A percentile compares a stretch with the other conserved stretches of the same genome.
phyloP scores from a whole-genome alignment of 805 yeast species.

The Brettanomyces anomalus region DNA sequence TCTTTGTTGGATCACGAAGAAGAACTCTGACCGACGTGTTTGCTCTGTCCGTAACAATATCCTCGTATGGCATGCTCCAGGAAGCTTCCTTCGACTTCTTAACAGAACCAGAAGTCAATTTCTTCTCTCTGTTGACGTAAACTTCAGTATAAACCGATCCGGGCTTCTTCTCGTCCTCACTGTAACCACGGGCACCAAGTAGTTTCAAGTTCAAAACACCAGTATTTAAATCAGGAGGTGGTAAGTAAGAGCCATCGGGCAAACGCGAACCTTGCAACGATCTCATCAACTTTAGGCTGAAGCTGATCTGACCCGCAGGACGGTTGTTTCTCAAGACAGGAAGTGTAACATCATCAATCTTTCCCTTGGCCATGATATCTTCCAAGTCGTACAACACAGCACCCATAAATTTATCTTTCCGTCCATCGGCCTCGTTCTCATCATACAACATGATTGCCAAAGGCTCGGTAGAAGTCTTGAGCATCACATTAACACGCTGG shows the following conservation, averaged over 20 bases:
- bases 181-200: conserved; percentile 50
- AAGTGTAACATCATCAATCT: conserved; percentile 39
- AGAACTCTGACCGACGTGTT: conserved; percentile 60
- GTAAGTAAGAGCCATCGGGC: conserved; percentile 75
- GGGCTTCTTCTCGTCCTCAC: conserved; percentile 32
- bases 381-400: conserved; percentile 66
- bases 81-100: conserved; percentile 59
- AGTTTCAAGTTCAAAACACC: conserved; percentile 76
- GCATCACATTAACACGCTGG: conserved; percentile 62
- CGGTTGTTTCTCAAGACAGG: conserved; percentile 74
- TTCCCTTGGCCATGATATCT: conserved; percentile 44
- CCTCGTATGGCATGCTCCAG: conserved; percentile 50
- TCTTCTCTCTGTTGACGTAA: conserved; percentile 50
- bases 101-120: conserved; percentile 47
- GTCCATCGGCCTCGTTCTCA: conserved; percentile 52
- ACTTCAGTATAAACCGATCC: conserved; percentile 64
- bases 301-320: conserved; percentile 65
- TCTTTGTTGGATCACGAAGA: conserved; percentile 53
- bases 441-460: conserved; percentile 64
- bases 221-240: conserved; percentile 88
- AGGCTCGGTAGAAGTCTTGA: conserved; percentile 76
- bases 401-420: conserved; percentile 76
- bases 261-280: conserved; percentile 51
- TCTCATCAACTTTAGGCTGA: conserved; percentile 70
- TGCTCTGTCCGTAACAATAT: conserved; percentile 62